Percentiles rank a stretch among this genome's conserved stretches.
Conservation (phyloP, 106 monocot species). For the Cymbidium sinense region DNA sequence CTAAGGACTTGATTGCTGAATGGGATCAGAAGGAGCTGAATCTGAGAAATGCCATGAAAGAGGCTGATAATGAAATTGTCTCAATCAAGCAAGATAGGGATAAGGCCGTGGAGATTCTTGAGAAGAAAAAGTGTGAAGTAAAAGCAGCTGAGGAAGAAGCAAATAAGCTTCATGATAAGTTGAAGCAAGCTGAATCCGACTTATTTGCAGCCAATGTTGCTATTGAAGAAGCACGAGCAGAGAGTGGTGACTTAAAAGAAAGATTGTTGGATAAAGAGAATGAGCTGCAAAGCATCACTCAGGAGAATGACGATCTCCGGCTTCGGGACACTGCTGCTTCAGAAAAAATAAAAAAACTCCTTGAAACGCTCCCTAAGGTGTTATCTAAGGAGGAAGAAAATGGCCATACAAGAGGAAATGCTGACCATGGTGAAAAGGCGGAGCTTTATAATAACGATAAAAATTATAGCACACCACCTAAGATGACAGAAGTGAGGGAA, state of each 20-base stretch:
- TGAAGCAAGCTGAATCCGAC: constrained; percentile 20
- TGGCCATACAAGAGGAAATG: constrained; percentile 5
- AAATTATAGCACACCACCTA: constrained; percentile 9
- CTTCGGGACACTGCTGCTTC: constrained; percentile 19
- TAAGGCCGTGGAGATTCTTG: constrained; percentile 21
- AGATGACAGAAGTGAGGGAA: background rate
- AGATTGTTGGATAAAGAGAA: constrained; percentile 45
- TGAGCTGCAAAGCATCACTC: constrained; percentile 44
- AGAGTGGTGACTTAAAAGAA: constrained; percentile 32
- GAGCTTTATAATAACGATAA: constrained; percentile 15
- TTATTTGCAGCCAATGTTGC: constrained; percentile 13
- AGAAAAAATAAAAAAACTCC: constrained; percentile 19
- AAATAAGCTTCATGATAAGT: constrained; percentile 10
- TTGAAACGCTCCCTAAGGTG: constrained; percentile 15
- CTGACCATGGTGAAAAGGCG: background rate
- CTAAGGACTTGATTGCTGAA: constrained; percentile 20
- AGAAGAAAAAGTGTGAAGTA: constrained; percentile 23
- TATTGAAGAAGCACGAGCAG: constrained; percentile 27
- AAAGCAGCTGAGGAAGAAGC: constrained; percentile 23
- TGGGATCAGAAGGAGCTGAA: constrained; percentile 47
- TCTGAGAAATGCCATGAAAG: constrained; percentile 23
- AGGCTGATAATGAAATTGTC: constrained; percentile 44
- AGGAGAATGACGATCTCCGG: constrained; percentile 42
- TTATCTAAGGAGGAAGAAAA: constrained; percentile 7
- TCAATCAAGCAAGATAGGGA: constrained; percentile 26